Conservation (phyloP, 208 protist genomes). For the Acanthamoeba lugdunensis region DNA sequence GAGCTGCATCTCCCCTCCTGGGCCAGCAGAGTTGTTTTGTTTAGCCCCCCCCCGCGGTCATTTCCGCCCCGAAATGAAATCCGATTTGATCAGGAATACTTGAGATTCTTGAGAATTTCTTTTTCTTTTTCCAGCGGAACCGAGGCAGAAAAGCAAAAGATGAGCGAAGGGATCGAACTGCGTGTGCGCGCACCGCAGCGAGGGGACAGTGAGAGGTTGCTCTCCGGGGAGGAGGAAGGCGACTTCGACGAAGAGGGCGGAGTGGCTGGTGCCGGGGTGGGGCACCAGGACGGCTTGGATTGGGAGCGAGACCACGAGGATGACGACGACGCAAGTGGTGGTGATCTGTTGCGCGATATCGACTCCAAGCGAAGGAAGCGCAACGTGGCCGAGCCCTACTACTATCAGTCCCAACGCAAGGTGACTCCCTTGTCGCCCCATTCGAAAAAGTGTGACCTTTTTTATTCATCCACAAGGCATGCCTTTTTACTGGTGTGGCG, state of each 20-base stretch:
- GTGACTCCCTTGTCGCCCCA: neutral
- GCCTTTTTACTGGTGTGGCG: too few species aligned
- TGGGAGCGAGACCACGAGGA: neutral
- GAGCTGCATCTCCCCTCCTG: slow-evolving; percentile 6
- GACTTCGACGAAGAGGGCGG: neutral
- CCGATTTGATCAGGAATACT: too few species aligned
- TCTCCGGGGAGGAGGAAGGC: neutral
- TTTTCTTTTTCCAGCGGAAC: too few species aligned
- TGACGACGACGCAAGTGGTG: neutral
- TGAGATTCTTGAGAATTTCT: too few species aligned
- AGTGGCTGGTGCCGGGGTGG: neutral
- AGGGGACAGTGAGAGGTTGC: neutral
- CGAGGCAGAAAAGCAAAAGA: neutral
- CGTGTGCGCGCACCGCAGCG: neutral
- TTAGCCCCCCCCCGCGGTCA: too few species aligned
- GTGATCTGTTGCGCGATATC: neutral
- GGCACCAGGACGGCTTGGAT: neutral
- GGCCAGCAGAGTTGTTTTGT: too few species aligned
- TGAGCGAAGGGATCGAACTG: neutral
- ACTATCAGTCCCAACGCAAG: slow-evolving; percentile 30
- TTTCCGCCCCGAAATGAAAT: too few species aligned
- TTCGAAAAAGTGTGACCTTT: neutral
- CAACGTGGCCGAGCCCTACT: slow-evolving; percentile 29
- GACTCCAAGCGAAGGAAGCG: slow-evolving; percentile 14
- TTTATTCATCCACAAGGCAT: neutral